Evolutionary conservation across 2,329 filamentous ascomycete species (phyloP), one percentile per base, ranked within the genome.

Genomic region (Myriosclerotinia curreyana): DNA sequence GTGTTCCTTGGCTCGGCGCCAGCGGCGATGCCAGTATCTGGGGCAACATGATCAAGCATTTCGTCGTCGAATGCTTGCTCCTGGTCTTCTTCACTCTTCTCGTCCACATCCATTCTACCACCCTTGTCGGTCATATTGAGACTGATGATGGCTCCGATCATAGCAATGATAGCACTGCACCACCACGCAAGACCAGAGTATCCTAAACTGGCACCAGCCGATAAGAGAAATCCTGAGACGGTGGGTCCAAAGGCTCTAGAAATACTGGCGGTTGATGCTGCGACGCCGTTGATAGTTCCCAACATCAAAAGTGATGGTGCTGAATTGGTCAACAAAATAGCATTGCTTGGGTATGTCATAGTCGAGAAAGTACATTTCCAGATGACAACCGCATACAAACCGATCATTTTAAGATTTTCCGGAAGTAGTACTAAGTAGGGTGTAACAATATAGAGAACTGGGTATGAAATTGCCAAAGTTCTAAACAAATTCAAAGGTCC

Each of bases 311-410:
- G 89, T 9, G 89, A 93, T 0, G 92, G 91, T 0, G 93, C 90
- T 20, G 92, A 89, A 76, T 98, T 96, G 66, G 92, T 90, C 38
- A 96, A 83, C 64, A 99, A 85, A 65, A 98, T 96, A 14, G 89
- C 89, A 69, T 93, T 92, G 71, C 90, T 91, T 14, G 95, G 95
- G 76, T 96, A 98, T 0, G 93, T 89, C 77, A 97, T 87, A 53
- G 92, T 93, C 71, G 94, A 87, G 71, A 95, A 92, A 0, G 92
- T 96, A 74, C 96, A 96, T 77, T 97, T 98, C 87, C 90, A 92
- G 69, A 96, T 83, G 14, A 98, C 83, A 31, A 94, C 81, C 9
- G 86, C 71, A 73, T 92, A 94, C 59, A 96, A 86, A 31, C 89
- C 91, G 2, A 86, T 78, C 78, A 90, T 89, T 66, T 90, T 87